Conservation (phyloP, 345 rosid species). For the Ceriops zippeliana region DNA sequence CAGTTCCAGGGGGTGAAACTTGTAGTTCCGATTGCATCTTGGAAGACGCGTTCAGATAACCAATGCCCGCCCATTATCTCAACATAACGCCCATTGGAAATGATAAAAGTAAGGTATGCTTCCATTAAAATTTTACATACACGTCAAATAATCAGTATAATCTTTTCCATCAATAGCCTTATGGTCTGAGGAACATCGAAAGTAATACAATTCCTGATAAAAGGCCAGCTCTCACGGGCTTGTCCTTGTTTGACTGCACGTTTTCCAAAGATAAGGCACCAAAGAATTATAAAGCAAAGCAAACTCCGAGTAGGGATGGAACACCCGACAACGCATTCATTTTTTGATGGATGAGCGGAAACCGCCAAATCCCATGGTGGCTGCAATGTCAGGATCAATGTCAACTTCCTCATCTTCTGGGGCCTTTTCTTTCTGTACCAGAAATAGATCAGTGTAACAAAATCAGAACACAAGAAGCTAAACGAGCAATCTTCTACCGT, state of each 20-base stretch:
- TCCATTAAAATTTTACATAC: too few species aligned
- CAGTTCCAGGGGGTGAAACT: too few species aligned
- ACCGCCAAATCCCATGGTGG: slow-evolving; percentile 96
- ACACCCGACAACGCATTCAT: slow-evolving; percentile 18
- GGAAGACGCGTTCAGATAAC: too few species aligned
- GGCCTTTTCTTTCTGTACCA: slow-evolving; percentile 74
- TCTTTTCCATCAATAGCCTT: too few species aligned
- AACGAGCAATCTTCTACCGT: not conserved
- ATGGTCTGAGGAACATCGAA: too few species aligned
- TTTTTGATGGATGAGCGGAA: slow-evolving; percentile 79
- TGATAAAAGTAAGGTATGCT: too few species aligned
- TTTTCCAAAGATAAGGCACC: not conserved
- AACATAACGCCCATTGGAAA: too few species aligned
- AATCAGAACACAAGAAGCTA: not conserved
- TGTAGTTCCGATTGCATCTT: too few species aligned
- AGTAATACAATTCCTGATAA: too few species aligned
- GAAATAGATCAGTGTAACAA: not conserved
- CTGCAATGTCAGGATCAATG: slow-evolving; percentile 88
- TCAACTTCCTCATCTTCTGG: slow-evolving; percentile 70
- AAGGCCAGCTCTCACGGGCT: not conserved
- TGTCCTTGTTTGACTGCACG: not conserved
- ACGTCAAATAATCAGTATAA: too few species aligned
- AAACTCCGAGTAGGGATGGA: not conserved
- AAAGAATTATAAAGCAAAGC: not conserved
- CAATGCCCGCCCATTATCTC: too few species aligned